Conservation (phyloP, 2,329 filamentous ascomycete genomes). For the Rhinocladiella similis region DNA sequence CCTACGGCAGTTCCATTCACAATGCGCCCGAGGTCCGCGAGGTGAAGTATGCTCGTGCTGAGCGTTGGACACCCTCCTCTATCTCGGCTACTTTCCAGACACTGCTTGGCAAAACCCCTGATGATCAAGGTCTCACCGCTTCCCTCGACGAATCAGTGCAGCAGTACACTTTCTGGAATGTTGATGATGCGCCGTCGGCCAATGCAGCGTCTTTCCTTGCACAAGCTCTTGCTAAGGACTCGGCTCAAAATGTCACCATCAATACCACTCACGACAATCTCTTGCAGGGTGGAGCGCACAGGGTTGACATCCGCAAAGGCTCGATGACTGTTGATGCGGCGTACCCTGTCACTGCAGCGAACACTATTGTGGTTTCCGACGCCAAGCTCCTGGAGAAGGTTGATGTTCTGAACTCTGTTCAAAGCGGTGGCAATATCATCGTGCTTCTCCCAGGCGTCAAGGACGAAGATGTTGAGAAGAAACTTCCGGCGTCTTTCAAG, state of each 20-base stretch:
- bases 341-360: conserved; percentile 76
- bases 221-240: conserved; percentile 61
- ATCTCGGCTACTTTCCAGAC: conserved; percentile 47
- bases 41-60: conserved; percentile 82
- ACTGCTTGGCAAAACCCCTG: conserved; percentile 44
- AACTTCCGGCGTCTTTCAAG: conserved; percentile 69
- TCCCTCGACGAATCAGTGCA: conserved; percentile 59
- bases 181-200: conserved; percentile 70
- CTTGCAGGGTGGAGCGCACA: conserved; percentile 71
- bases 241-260: conserved; percentile 61
- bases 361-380: conserved; percentile 76
- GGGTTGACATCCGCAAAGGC: conserved; percentile 82
- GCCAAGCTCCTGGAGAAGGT: conserved; percentile 78
- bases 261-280: conserved; percentile 63
- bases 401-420: conserved; percentile 69
- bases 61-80: conserved; percentile 59
- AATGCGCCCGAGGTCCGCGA: conserved; percentile 69
- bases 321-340: conserved; percentile 81
- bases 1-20: conserved; percentile 71
- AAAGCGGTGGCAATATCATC: conserved; percentile 70
- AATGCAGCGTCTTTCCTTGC: conserved; percentile 64
- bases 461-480: conserved; percentile 86
- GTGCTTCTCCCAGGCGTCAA: conserved; percentile 77
- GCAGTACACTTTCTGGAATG: conserved; percentile 93
- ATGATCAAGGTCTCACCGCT: conserved; percentile 47